These are phyloP conservation scores for Multifurca ochricompacta DNA, from an alignment of 768 basidiomycete species.

Conservation along the genomic window DNA sequence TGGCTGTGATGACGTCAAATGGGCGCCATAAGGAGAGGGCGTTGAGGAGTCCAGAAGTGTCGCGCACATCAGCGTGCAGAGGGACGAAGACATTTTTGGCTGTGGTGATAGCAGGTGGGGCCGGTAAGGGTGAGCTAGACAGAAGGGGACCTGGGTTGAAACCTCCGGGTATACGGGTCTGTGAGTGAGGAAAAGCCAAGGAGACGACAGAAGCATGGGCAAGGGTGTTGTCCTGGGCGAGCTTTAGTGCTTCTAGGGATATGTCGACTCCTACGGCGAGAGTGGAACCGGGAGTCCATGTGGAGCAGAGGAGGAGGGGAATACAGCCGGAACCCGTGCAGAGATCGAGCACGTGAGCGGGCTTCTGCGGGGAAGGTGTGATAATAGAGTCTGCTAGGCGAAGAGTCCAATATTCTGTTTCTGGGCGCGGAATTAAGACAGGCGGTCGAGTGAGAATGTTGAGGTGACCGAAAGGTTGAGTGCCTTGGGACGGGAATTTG, in stretches of 20 bases:
- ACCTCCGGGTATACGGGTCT: neutral
- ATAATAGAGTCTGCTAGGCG: slow-evolving; percentile 47
- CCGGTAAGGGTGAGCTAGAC: neutral
- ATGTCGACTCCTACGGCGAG: slow-evolving; percentile 62
- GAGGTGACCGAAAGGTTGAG: slow-evolving; percentile 83
- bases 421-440: slow-evolving; percentile 88
- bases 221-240: slow-evolving; percentile 40
- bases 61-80: slow-evolving; percentile 39
- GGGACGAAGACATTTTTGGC: slow-evolving; percentile 23
- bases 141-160: neutral
- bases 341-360: slow-evolving; percentile 61
- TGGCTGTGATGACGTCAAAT: slow-evolving; percentile 75
- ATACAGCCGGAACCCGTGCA: slow-evolving; percentile 94
- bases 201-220: slow-evolving; percentile 19
- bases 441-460: slow-evolving; percentile 66
- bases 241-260: slow-evolving; percentile 46
- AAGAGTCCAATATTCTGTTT: slow-evolving; percentile 81
- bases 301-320: slow-evolving; percentile 70
- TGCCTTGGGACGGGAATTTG: slow-evolving; percentile 36
- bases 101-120: neutral
- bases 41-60: slow-evolving; percentile 19
- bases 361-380: slow-evolving; percentile 28
- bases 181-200: neutral
- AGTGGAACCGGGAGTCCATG: slow-evolving; percentile 48
- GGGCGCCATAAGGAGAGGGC: slow-evolving; percentile 29